phyloP scores from a whole-genome alignment of 73 alveolate genomes.

The Paramecium caudatum region DNA sequence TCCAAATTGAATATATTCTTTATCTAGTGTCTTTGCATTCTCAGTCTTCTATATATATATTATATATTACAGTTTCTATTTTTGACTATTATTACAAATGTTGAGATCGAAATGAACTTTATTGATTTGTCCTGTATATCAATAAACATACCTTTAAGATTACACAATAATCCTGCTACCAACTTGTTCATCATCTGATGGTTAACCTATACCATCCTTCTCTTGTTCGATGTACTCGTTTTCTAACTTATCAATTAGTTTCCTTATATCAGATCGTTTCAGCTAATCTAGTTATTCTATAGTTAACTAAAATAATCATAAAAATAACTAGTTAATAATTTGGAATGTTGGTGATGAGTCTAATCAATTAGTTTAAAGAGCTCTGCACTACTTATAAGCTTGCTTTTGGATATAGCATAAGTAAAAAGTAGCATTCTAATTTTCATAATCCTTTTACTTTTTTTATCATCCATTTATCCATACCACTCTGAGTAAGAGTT shows the following conservation, averaged over 20 bases:
- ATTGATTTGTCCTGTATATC: background rate
- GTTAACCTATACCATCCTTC: background rate
- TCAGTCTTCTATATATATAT: background rate
- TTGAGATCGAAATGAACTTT: background rate
- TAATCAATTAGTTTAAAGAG: background rate
- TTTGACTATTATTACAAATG: background rate
- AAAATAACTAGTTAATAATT: background rate
- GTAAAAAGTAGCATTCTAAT: slow-evolving; percentile 5
- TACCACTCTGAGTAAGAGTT: slow-evolving; percentile 9
- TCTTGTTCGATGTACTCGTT: slow-evolving; percentile 23
- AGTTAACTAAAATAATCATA: background rate
- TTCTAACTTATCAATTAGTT: slow-evolving; percentile 8
- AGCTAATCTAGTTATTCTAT: slow-evolving; percentile 17
- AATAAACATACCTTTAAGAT: background rate
- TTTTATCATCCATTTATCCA: background rate
- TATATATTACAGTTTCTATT: background rate
- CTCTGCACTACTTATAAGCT: background rate
- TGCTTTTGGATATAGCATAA: background rate
- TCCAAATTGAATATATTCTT: background rate
- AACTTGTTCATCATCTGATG: background rate
- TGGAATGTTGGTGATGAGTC: background rate
- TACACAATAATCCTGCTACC: background rate
- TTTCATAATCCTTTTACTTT: background rate
- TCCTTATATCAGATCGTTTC: slow-evolving; percentile 11
- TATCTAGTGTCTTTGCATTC: background rate